Percentiles rank a stretch among this genome's conserved stretches.
phyloP scores from a whole-genome alignment of 2,329 filamentous ascomycete species.

The Raffaelea ambrosiae region DNA sequence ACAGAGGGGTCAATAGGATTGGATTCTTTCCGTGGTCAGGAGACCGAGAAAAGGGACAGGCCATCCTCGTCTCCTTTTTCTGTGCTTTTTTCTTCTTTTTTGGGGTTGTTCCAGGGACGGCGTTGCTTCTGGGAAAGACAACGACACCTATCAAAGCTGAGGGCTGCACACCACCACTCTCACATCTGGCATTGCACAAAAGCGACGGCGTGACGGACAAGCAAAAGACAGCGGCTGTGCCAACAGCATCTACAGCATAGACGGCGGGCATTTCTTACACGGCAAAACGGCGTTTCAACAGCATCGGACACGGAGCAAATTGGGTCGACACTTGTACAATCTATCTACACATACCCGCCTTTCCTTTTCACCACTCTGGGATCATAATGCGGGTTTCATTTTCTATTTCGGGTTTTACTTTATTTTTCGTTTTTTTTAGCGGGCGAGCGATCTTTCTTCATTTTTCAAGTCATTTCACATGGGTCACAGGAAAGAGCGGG shows the following conservation, averaged over 20 bases:
- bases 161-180: conserved; percentile 3
- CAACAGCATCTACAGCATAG: conserved; percentile 2
- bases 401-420: too few species aligned
- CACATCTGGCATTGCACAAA: conserved; percentile 13
- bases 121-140: conserved; percentile 7
- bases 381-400: too few species aligned
- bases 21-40: conserved; percentile 2
- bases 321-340: conserved; percentile 4
- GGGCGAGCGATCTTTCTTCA: conserved; percentile 29
- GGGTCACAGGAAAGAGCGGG: conserved; percentile 20
- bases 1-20: background rate
- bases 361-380: conserved; percentile 10
- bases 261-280: conserved; percentile 4
- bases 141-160: conserved; percentile 1
- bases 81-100: conserved; percentile 2
- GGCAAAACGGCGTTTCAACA: conserved; percentile 25
- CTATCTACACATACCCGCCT: background rate
- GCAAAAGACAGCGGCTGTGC: conserved; percentile 3
- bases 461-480: conserved; percentile 27
- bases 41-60: background rate
- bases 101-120: conserved; percentile 12
- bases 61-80: conserved; percentile 1
- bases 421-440: conserved; percentile 23
- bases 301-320: conserved; percentile 10
- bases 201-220: conserved; percentile 13